phyloP scores from a whole-genome alignment of 2,329 filamentous ascomycete genomes.

The Penicillium oxalicum region DNA sequence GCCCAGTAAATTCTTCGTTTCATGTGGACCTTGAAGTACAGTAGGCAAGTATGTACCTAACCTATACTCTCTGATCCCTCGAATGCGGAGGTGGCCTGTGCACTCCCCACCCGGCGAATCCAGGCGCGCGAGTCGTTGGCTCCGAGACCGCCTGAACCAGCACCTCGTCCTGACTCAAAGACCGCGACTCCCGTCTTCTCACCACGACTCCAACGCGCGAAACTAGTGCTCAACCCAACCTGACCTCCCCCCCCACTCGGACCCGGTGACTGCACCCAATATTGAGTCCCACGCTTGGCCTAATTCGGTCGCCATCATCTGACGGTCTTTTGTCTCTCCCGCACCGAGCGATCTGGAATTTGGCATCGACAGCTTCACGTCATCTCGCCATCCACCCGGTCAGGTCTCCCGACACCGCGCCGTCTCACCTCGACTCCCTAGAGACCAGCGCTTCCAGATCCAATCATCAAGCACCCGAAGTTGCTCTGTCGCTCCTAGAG shows the following conservation, averaged over 20 bases:
- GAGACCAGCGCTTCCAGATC: slow-evolving; percentile 18
- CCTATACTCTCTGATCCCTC: no score
- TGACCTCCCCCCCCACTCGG: no score
- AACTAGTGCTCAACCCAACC: background rate
- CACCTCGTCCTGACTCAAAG: no score
- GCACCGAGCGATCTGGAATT: slow-evolving; percentile 15
- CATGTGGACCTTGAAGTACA: no score
- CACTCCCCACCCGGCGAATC: no score
- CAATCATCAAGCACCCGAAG: slow-evolving; percentile 14
- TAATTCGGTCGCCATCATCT: background rate
- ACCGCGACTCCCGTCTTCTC: background rate
- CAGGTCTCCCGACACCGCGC: slow-evolving; percentile 2
- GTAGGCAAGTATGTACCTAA: no score
- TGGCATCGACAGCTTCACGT: slow-evolving; percentile 22
- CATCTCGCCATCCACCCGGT: slow-evolving; percentile 19
- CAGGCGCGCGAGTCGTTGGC: no score
- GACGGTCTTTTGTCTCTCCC: background rate
- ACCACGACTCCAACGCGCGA: background rate
- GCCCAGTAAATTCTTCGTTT: no score
- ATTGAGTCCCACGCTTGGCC: slow-evolving; percentile 1
- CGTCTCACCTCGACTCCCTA: slow-evolving; percentile 8
- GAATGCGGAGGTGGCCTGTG: no score
- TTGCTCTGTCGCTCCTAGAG: no score
- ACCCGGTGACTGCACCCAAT: background rate
- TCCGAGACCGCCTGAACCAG: no score